Evolutionary conservation across 2,329 filamentous ascomycete species (phyloP).

Genomic region (Verruconis gallopava): DNA sequence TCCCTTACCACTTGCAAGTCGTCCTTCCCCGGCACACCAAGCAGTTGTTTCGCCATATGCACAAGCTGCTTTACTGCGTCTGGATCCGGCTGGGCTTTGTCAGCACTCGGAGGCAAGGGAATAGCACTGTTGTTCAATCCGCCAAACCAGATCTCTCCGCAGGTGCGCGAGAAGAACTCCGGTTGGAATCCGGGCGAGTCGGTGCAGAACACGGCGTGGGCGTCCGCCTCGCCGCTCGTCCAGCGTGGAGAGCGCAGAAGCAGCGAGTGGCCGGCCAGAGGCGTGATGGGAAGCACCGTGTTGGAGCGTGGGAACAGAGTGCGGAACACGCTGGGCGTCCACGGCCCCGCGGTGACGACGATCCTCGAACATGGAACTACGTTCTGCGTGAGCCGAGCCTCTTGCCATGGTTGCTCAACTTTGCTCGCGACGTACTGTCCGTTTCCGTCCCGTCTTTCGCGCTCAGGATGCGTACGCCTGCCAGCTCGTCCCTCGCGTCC

Average conservation of each 20-base stretch:
- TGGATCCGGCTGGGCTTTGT: constrained; percentile 31
- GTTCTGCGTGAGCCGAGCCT: constrained; percentile 10
- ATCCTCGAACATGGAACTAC: constrained; percentile 50
- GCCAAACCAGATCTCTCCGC: constrained; percentile 59
- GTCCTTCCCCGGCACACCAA: constrained; percentile 29
- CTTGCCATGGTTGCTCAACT: not conserved
- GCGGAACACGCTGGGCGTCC: constrained; percentile 54
- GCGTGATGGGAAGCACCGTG: constrained; percentile 42
- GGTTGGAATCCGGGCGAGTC: constrained; percentile 48
- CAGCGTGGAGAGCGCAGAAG: constrained; percentile 49
- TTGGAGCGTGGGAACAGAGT: constrained; percentile 48
- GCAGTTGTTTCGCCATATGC: constrained; percentile 34
- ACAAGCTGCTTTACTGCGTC: constrained; percentile 35
- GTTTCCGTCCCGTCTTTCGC: constrained; percentile 29
- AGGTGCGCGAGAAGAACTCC: constrained; percentile 55
- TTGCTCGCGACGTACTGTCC: constrained; percentile 20
- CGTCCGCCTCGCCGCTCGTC: constrained; percentile 29
- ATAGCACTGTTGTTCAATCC: constrained; percentile 53
- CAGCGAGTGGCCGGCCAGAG: constrained; percentile 60
- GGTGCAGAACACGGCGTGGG: constrained; percentile 55
- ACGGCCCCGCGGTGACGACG: constrained; percentile 56
- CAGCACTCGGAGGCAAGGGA: constrained; percentile 45
- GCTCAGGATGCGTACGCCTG: constrained; percentile 38
- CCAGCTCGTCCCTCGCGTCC: constrained; percentile 39
- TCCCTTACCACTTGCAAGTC: constrained; percentile 51